Conservation (phyloP, 768 basidiomycete species). For the Boletellus ananas region DNA sequence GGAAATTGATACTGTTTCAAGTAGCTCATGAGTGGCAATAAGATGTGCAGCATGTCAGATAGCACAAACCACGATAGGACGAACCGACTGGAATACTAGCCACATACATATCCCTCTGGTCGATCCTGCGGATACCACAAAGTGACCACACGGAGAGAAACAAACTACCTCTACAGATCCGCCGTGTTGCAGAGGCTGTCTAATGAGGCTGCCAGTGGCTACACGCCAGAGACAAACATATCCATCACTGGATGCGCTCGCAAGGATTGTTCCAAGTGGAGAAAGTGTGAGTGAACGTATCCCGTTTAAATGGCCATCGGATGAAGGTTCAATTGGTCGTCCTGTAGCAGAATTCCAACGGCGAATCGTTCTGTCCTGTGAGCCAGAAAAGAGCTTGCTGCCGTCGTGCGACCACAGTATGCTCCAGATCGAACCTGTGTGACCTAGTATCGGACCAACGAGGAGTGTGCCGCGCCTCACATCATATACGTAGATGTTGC, state of each 20-base stretch:
- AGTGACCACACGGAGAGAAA: slow-evolving; percentile 2
- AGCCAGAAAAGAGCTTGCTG: background rate
- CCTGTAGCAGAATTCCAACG: slow-evolving; percentile 7
- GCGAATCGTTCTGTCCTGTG: background rate
- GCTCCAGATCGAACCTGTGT: background rate
- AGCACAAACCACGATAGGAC: background rate
- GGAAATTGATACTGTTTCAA: background rate
- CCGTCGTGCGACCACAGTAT: slow-evolving; percentile 6
- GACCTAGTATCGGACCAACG: background rate
- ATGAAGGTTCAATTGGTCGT: no score
- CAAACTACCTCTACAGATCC: background rate
- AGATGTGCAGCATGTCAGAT: background rate
- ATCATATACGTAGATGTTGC: background rate
- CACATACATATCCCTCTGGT: background rate
- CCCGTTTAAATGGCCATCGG: background rate
- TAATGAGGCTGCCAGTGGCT: background rate
- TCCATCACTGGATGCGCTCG: slow-evolving; percentile 4
- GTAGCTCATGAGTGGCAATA: background rate
- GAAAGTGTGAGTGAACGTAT: background rate
- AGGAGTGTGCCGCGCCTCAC: background rate
- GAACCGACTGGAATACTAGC: background rate
- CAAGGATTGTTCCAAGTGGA: slow-evolving; percentile 4
- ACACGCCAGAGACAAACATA: slow-evolving; percentile 10
- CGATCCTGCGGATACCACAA: background rate
- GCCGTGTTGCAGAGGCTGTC: background rate